Evolutionary conservation across 495 filamentous ascomycete genomes (phyloP), one percentile per base, ranked within the genome.

Genomic region (Xylaria longipes): DNA sequence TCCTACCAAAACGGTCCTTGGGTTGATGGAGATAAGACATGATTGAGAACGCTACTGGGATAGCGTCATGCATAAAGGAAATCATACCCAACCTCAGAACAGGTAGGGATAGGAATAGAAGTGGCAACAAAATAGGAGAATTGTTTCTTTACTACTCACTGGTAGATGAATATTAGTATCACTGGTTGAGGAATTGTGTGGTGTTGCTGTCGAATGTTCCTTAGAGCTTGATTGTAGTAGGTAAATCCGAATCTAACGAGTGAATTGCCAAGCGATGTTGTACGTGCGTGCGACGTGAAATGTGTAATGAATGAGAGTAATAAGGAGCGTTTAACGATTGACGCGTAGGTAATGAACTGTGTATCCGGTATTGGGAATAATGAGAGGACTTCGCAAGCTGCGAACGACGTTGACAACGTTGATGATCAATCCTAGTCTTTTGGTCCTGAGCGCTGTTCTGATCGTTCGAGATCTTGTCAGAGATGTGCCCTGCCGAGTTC

Each of bases 401-500:
- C 68, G 57, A 48, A 56, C n/a, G 17, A 50, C 15, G 46, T 52
- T 37, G 27, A 37, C 33, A 20, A 54, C 20, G 45, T 25, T 41
- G 17, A 54, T 46, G 29, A 27, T 67, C 29, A n/a, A 41, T 29
- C 29, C 33, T 31, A 11, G 64, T 56, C 8, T 56, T 15, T 9
- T 67, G 20, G 56, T 67, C 43, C 48, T 37, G 25, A 41, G 45
- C 29, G 48, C 22, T 67, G 57, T 52, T 63, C 12, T 67, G 57
- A 41, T 52, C 31, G 61, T 48, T 27, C 58, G 58, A 63, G 46
- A 70, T 70, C 31, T 64, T 41, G 68, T 70, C 69, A 69, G 71
- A 76, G 71, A 75, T 73, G 70, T 77, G 72, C 69, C 70, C 72
- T 69, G 77, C 73, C 73, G 73, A 65, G 73, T 71, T 37, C 66